A percentile compares a stretch with the other conserved stretches of the same genome.
These are phyloP conservation scores for Penicillium subrubescens DNA, from an alignment of 495 filamentous ascomycete genomes.

Conservation along the genomic window DNA sequence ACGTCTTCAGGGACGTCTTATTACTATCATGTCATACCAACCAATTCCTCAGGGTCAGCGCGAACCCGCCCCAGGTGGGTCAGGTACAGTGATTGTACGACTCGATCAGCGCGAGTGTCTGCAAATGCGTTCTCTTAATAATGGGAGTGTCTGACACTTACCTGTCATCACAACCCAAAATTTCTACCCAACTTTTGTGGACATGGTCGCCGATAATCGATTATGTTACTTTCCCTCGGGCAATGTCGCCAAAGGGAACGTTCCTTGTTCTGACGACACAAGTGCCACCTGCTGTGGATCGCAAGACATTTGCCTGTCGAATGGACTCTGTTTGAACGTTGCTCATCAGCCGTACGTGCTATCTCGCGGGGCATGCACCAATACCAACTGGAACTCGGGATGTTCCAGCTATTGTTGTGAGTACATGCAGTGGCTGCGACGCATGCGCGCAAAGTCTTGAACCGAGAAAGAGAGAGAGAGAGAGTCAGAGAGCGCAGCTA, in stretches of 20 bases:
- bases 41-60: background rate
- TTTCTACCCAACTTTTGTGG: background rate
- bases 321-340: conserved; percentile 3
- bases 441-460: background rate
- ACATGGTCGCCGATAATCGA: background rate
- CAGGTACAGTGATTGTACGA: background rate
- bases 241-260: background rate
- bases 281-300: conserved; percentile 6
- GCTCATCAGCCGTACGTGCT: background rate
- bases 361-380: conserved; percentile 6
- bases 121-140: background rate
- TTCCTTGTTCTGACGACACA: conserved; percentile 1
- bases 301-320: conserved; percentile 3
- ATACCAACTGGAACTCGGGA: background rate
- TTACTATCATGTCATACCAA: background rate
- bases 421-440: background rate
- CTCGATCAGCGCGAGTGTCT: background rate
- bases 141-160: background rate
- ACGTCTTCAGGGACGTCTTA: background rate
- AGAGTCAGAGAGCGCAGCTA: background rate
- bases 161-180: background rate
- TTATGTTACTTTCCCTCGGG: conserved; percentile 6
- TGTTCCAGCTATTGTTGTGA: background rate
- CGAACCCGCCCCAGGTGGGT: background rate
- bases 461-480: background rate